Evolutionary conservation across 2,329 filamentous ascomycete genomes (phyloP), one percentile per base, ranked within the genome.

Genomic region (Penicillium sp.): DNA sequence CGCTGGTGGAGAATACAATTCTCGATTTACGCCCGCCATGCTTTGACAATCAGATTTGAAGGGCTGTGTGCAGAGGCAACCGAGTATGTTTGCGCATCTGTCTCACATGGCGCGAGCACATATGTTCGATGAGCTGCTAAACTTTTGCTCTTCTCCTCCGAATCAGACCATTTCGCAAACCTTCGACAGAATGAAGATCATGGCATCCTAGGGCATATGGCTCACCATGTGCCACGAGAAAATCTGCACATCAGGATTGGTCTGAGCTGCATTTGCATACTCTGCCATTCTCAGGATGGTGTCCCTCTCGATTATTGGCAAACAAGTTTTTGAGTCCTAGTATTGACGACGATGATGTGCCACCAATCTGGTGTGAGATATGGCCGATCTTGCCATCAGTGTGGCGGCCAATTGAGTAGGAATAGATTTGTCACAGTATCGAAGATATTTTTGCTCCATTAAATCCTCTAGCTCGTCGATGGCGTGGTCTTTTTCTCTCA

Each of bases 191-290:
- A 82, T 69, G 59, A 79, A 76, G n/a, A 81, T 75, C 42, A 79
- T 72, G 9, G 78, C 73, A 48, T 81, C 79, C 78, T 79, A 82
- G 18, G 75, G 73, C 61, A 80, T 82, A 36, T 79, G 72, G 26
- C 71, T 66, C 24, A 77, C 70, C 47, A 74, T 67, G 58, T 79
- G 75, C 76, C 77, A 80, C 24, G 67, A 59, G 52, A 74, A 79
- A n/a, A 69, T 66, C 33, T 71, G 67, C 47, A 76, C 65, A 21
- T 66, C 66, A 26, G 67, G 64, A 28, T 72, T 75, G 1, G 67
- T 70, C 43, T 66, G 64, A 9, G 62, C 53, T 39, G 57, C 50
- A 18, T 65, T 52, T 16, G 54, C 56, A 44, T 59, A 60, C 45
- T 67, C 61, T 1, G 55, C 52, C 50, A 68, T 59, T 23, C 76